Percentiles rank a stretch among this genome's conserved stretches.
Evolutionary conservation across 2,329 filamentous ascomycete species (phyloP).

Genomic region (Sclerotinia borealis): DNA sequence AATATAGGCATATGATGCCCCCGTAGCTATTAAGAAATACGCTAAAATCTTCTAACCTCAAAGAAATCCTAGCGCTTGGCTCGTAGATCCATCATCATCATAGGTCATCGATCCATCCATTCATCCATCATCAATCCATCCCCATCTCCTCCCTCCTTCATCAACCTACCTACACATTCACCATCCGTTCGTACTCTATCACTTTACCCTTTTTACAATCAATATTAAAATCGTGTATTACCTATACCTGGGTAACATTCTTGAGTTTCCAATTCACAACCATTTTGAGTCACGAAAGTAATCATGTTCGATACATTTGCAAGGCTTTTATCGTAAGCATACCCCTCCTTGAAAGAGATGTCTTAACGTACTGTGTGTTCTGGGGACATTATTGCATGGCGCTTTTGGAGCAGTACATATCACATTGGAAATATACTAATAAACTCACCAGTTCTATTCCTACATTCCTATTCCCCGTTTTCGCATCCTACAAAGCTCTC

Average conservation of each 20-base stretch:
- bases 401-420: neutral
- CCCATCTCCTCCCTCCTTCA: neutral
- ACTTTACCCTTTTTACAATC: neutral
- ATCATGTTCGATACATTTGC: constrained; percentile 73
- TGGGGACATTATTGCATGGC: too few species aligned
- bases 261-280: neutral
- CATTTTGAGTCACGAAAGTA: neutral
- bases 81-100: neutral
- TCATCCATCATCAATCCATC: neutral
- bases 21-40: neutral
- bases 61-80: neutral
- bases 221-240: neutral
- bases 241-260: neutral
- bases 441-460: constrained; percentile 60
- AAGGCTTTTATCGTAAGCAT: constrained; percentile 68
- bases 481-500: constrained; percentile 96
- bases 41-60: neutral
- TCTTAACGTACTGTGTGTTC: too few species aligned
- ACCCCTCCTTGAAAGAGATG: constrained; percentile 25
- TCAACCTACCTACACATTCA: neutral
- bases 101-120: neutral
- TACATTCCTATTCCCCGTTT: constrained; percentile 90
- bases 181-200: neutral
- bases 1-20: neutral
- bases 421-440: constrained; percentile 16